These are phyloP conservation scores for Colletotrichum liaoningense DNA, from an alignment of 2,329 filamentous ascomycete species.

Conservation along the genomic window DNA sequence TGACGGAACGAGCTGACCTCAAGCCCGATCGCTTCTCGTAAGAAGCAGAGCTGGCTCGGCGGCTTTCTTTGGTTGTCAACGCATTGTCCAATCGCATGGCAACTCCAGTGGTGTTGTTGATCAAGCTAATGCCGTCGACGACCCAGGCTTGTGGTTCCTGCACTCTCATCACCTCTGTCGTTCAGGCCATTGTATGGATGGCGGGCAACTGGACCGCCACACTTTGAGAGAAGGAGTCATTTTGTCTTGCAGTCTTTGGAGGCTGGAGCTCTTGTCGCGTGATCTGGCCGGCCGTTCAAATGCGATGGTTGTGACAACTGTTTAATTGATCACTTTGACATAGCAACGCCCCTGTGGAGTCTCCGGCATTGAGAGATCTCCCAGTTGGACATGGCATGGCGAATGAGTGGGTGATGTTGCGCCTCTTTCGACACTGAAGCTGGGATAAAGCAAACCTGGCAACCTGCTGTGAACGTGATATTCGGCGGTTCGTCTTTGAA, in stretches of 20 bases:
- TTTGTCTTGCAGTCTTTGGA: neutral
- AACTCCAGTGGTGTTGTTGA: neutral
- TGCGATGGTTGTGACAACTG: neutral
- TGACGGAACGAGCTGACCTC: slow-evolving; percentile 12
- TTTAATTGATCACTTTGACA: neutral
- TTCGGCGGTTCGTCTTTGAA: neutral
- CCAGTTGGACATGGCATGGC: neutral
- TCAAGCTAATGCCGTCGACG: slow-evolving; percentile 5
- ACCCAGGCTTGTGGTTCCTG: slow-evolving; percentile 9
- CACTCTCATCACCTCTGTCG: neutral
- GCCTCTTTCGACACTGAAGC: neutral
- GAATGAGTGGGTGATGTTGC: neutral
- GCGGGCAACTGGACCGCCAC: too few relatives aligned
- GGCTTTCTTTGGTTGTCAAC: slow-evolving; percentile 1
- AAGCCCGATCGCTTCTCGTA: slow-evolving; percentile 20
- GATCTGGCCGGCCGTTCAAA: neutral
- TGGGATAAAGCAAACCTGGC: neutral
- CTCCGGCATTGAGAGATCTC: neutral
- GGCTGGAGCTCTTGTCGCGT: neutral
- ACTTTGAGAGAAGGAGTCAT: neutral
- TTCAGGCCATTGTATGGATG: neutral
- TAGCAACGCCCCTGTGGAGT: neutral
- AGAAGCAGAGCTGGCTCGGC: slow-evolving; percentile 4
- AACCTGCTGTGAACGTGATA: neutral
- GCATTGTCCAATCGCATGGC: slow-evolving; percentile 11